These are phyloP conservation scores for Linnemannia schmuckeri DNA, from an alignment of 192 early-diverging fungal species.

Conservation along the genomic window DNA sequence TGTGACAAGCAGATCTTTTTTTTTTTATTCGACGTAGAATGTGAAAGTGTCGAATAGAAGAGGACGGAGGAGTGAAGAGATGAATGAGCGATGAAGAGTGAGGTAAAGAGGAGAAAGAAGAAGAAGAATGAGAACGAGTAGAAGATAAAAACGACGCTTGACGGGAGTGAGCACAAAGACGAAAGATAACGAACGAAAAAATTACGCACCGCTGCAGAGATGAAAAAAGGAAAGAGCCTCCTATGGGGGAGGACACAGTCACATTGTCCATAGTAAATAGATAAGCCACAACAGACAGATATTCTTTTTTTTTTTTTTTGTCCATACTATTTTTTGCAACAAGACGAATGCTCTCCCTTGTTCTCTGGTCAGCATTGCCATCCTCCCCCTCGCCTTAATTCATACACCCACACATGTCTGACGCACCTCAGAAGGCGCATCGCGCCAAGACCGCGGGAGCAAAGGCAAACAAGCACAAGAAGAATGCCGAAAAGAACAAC, in stretches of 20 bases:
- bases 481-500: slow-evolving; percentile 88
- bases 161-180: too few species aligned
- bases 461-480: slow-evolving; percentile 80
- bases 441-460: slow-evolving; percentile 85
- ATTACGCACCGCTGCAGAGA: neutral
- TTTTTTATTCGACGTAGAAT: neutral
- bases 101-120: neutral
- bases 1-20: neutral
- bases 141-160: too few species aligned
- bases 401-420: slow-evolving; percentile 25
- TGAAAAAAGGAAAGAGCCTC: neutral
- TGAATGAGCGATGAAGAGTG: neutral
- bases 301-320: slow-evolving; percentile 36
- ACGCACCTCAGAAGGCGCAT: slow-evolving; percentile 82
- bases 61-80: neutral
- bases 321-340: neutral
- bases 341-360: slow-evolving; percentile 1
- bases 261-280: slow-evolving; percentile 17
- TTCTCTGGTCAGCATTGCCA: slow-evolving; percentile 4
- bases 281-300: slow-evolving; percentile 21
- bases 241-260: neutral
- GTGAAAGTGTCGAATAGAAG: neutral
- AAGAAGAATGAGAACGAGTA: neutral
- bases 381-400: slow-evolving; percentile 5
- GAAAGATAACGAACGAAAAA: neutral